phyloP scores from a whole-genome alignment of 2,329 filamentous ascomycete genomes.

The Myriosclerotinia curreyana region DNA sequence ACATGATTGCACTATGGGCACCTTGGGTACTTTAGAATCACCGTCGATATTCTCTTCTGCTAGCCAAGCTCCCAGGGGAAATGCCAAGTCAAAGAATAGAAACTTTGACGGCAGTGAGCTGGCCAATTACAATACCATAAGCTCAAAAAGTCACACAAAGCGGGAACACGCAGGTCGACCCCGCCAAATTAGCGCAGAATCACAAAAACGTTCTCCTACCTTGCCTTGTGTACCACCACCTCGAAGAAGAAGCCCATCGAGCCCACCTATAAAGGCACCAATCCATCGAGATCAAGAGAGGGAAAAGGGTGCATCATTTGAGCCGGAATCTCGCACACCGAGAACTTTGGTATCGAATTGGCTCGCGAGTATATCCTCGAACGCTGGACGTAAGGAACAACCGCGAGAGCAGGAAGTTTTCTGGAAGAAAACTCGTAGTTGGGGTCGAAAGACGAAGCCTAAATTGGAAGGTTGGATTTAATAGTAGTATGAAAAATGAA shows the following conservation, averaged over 20 bases:
- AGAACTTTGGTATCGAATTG: constrained; percentile 16
- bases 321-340: constrained; percentile 14
- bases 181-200: background rate
- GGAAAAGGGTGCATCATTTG: constrained; percentile 13
- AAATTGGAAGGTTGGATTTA: constrained; percentile 16
- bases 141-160: background rate
- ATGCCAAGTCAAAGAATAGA: background rate
- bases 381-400: constrained; percentile 14
- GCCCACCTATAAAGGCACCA: constrained; percentile 10
- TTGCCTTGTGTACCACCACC: background rate
- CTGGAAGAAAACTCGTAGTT: constrained; percentile 13
- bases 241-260: constrained; percentile 15
- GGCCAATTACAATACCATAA: background rate
- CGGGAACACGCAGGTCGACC: background rate
- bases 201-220: background rate
- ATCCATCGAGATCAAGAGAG: constrained; percentile 11
- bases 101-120: background rate
- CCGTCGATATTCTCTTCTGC: background rate
- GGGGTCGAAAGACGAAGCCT: constrained; percentile 15
- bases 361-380: constrained; percentile 16
- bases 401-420: constrained; percentile 4
- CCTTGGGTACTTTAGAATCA: background rate
- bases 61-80: background rate
- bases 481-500: background rate
- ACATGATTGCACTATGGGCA: background rate